Base-by-base conservation (phyloP, 345 rosid species). In the Moringa oleifera region DNA sequence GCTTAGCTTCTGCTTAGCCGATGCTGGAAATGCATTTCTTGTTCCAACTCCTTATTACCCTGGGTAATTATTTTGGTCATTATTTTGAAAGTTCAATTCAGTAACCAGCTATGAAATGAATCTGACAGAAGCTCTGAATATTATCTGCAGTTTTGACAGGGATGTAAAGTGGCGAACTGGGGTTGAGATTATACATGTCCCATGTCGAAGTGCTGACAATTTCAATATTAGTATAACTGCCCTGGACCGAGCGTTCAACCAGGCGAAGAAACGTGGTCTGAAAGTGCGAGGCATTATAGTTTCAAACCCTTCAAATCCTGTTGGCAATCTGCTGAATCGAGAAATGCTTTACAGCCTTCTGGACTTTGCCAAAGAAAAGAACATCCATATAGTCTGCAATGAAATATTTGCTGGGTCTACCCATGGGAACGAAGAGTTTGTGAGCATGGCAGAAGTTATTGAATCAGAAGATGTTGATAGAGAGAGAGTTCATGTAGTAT, bases 131-230 rank as follows among this genome's bases (percentile, higher is more conserved):
- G 64, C 56, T 62, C 61, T 62, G 63, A 67, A 64, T 25, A 16
- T 36, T 19, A 64, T 63, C 28, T 83, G 81, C 78, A 90, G 97
- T 67, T 82, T 83, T 31, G 96, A 88, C 73, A 70, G 85, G 71
- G 95, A 88, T 73, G 57, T 94, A 28, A 94, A 86, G 61, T 90
- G 96, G 97, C 77, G 90, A 69, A 83, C 92, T 16, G 99, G 99
- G 59, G 89, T 86, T 37, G 97, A 88, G 57, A 82, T 94, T 70
- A 83, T 90, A 55, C 92, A 86, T 1, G 95, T 90, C 59, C 99
- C 92, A 20, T 90, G 97, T 71, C 80, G 90, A 52, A 90, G 92
- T 53, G 79, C 96, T 18, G 97, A 90, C 55, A 80, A 79, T 68
- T 90, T 94, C 82, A 74, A 62, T 37, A 53, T 88, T 20, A 84